phyloP scores from a whole-genome alignment of 164 flowering plant genomes.

The Vitis vinifera region DNA sequence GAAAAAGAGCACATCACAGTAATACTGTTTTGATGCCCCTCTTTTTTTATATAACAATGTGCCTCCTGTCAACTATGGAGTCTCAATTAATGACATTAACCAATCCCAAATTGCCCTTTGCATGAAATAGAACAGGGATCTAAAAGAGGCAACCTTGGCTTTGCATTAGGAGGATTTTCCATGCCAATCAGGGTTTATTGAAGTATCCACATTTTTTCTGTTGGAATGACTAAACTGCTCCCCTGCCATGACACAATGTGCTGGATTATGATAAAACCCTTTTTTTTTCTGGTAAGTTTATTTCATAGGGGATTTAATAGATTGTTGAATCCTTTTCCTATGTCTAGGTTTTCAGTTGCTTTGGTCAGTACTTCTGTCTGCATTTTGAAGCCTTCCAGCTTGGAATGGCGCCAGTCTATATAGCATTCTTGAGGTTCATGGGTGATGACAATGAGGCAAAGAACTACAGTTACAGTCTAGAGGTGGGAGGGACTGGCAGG shows the following conservation, averaged over 20 bases:
- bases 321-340: not conserved
- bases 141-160: not conserved
- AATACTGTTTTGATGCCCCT: not conserved
- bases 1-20: not conserved
- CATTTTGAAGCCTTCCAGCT: slow-evolving; percentile 52
- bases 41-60: not conserved
- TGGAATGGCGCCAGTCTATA: slow-evolving; percentile 45
- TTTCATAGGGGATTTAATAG: not conserved
- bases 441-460: slow-evolving; percentile 46
- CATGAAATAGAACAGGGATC: not conserved
- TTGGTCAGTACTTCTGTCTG: slow-evolving; percentile 46
- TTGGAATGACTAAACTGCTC: not conserved
- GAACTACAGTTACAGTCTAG: slow-evolving; percentile 45
- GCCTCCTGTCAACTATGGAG: not conserved
- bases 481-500: slow-evolving; percentile 47
- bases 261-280: not conserved
- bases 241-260: not conserved
- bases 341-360: slow-evolving; percentile 44
- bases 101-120: too few species aligned
- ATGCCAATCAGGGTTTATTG: not conserved
- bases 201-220: not conserved
- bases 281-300: not conserved
- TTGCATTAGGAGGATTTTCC: not conserved
- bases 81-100: too few species aligned
- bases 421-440: slow-evolving; percentile 46